Base-by-base conservation (phyloP, 106 monocot species). In the Chionographis japonica region DNA sequence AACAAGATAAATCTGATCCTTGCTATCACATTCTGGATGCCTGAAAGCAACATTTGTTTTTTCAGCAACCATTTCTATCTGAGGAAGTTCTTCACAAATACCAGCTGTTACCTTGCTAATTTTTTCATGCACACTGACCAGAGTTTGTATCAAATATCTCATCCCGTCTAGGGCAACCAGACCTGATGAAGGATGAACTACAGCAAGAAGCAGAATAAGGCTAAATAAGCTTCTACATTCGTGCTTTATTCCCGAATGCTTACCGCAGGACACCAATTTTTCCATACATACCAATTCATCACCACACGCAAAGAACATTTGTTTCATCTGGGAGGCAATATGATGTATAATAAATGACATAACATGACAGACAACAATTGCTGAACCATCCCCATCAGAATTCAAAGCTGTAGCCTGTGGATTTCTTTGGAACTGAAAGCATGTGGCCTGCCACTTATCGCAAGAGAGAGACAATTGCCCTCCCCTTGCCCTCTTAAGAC, bases 161-260 rank as follows among this genome's bases (percentile, higher is more conserved):
- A 84, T 58, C 50, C 53, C 81, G 53, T 71, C 68, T 41, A 92
- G 70, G 35, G 70, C 69, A 40, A 70, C 35, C 41, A 71, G 18
- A 73, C 54, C 73, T 65, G 68, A 69, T 68, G 78, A 59, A 72
- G 92, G 87, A 71, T 83, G 79, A 12, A 78, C 72, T 52, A 66
- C 38, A 78, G 71, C 67, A 73, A 97, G 75, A 61, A 37, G 68
- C 35, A 83, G 62, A 60, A 92, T 65, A 72, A 83, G 84, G 13
- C 63, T 60, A 37, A 85, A 62, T 19, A 86, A 64, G 56, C n/a
- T 43, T 75, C 42, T 79, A 61, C 73, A 83, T 66, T 78, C 77
- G 50, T 82, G 46, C 15, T 80, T 85, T 37, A 69, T 16, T 52
- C 62, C 68, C 70, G 58, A 16, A 14, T 54, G 16, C 67, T 12